Evolutionary conservation across 106 monocot species (phyloP).

Genomic region (Phalaenopsis aphrodite): DNA sequence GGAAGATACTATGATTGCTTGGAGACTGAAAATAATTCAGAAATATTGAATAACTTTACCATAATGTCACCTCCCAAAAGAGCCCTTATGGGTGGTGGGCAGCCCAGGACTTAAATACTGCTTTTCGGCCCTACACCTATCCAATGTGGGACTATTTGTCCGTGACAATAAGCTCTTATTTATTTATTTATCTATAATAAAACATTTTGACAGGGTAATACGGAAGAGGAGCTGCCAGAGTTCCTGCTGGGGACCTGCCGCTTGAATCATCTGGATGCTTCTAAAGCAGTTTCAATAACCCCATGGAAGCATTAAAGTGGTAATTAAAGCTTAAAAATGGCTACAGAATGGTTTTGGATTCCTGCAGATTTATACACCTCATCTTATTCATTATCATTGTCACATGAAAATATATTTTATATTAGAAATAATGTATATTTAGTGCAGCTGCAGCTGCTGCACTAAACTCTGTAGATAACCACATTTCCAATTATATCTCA

Average conservation of each 20-base stretch:
- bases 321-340: too few species aligned
- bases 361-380: constrained; percentile 1
- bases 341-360: not conserved
- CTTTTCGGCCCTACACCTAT: too few species aligned
- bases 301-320: constrained; percentile 12
- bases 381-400: not conserved
- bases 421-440: not conserved
- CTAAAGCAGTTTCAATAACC: constrained; percentile 39
- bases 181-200: too few species aligned
- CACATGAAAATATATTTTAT: not conserved
- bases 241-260: constrained; percentile 79
- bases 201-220: constrained; percentile 37
- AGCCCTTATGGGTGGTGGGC: too few species aligned
- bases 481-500: not conserved
- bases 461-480: constrained; percentile 3
- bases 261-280: constrained; percentile 66
- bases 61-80: too few species aligned
- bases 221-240: constrained; percentile 71
- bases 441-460: not conserved
- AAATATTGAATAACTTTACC: too few species aligned
- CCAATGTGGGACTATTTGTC: too few species aligned
- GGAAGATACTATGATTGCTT: too few species aligned
- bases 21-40: too few species aligned
- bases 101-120: too few species aligned
- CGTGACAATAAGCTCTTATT: too few species aligned